Evolutionary conservation across 75 land plant species (phyloP).

Genomic region (Cupressus sempervirens): DNA sequence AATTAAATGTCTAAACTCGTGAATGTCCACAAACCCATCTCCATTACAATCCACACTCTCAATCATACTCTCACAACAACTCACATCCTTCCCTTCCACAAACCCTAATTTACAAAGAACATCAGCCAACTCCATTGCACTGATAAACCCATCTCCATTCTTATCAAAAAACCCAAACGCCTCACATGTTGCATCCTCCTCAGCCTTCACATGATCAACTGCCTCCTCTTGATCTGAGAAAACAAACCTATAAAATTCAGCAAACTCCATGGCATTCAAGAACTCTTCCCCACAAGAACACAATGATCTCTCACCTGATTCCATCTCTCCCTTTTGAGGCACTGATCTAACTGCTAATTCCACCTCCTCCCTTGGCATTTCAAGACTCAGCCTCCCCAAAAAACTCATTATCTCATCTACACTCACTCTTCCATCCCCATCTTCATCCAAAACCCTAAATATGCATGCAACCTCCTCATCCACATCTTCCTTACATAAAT

Average conservation of each 20-base stretch:
- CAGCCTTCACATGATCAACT: neutral
- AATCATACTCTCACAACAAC: conserved; percentile 42
- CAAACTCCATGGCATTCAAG: neutral
- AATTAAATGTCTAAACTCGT: neutral
- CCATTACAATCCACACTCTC: conserved; percentile 28
- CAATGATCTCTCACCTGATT: neutral
- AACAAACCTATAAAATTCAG: neutral
- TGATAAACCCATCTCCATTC: conserved; percentile 51
- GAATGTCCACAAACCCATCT: conserved; percentile 43
- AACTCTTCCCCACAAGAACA: neutral
- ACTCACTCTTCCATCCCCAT: conserved; percentile 1
- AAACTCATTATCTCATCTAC: neutral
- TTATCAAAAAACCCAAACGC: conserved; percentile 52
- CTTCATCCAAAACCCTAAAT: neutral
- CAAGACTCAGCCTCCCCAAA: neutral
- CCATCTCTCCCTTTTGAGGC: neutral
- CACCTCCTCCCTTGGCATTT: neutral
- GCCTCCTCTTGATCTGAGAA: neutral
- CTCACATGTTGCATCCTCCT: conserved; percentile 6
- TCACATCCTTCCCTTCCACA: conserved; percentile 10
- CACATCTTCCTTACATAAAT: neutral
- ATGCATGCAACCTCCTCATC: neutral
- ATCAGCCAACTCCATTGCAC: conserved; percentile 33
- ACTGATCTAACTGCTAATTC: neutral
- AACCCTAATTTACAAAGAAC: conserved; percentile 33